Evolutionary conservation across 179 eudicot genomes (phyloP), one percentile per base, ranked within the genome.

Genomic region (Heliamphora pulchella): DNA sequence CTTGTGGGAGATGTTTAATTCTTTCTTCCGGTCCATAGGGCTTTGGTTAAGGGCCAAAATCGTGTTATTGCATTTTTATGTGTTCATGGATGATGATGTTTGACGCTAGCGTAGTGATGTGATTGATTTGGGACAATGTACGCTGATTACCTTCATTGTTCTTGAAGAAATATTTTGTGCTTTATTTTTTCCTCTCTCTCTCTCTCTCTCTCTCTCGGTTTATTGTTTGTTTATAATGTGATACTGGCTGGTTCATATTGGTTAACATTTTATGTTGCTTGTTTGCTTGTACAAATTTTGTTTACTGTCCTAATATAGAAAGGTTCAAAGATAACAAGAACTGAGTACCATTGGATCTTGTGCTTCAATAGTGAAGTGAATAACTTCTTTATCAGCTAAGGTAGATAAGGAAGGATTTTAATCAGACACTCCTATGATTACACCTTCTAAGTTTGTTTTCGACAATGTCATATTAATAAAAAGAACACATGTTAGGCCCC

Each of bases 401-500:
- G 7, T 67, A 41, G 71, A 13, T 41, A 10, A 64, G 8, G 17
- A 18, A 5, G 57, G 43, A 17, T 17, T 46, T 73, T 22, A 41
- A 48, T 48, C 15, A 71, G n/a, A 31, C 14, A 75, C 31, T 75
- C 51, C 39, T 10, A 11, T 55, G 15, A 20, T 20, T 0, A 10
- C 64, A 13, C 77, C 64, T 47, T n/a, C 14, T 69, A 31, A 57
- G 62, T 76, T 77, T 11, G 58, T 63, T 79, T 79, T 14, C 59
- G 50, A 51, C 15, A 15, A 44, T 50, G 55, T 8, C 9, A 66
- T 8, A 8, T 53, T 2, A 9, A 15, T 68, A 14, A 18, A 10
- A 78, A n/a, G 63, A 78, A 65, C 1, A 39, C 46, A 15, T 17
- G 74, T 51, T 43, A 0, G 50, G 65, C 20, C 31, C 31, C 31